phyloP scores from a whole-genome alignment of 225 moss, liverwort and hornwort genomes.

The Asterella californica region DNA sequence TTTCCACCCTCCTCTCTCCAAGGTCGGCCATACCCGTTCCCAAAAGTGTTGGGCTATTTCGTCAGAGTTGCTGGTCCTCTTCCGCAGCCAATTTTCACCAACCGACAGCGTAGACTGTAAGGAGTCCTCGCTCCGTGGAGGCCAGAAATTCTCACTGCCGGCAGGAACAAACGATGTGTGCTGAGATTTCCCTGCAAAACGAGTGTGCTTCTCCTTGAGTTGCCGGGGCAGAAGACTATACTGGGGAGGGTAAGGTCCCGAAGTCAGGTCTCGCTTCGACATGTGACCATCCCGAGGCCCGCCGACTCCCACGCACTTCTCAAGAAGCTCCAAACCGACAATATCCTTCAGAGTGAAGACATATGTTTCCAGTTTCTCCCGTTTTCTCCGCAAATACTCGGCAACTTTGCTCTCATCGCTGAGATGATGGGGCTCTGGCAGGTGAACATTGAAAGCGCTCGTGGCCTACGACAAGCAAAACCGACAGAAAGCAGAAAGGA shows the following conservation, averaged over 20 bases:
- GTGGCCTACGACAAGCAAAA: slow-evolving; percentile 38
- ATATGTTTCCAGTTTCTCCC: slow-evolving; percentile 34
- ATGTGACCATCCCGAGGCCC: slow-evolving; percentile 12
- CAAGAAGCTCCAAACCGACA: slow-evolving; percentile 47
- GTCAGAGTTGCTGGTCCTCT: not conserved
- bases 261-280: slow-evolving; percentile 39
- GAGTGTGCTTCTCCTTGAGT: slow-evolving; percentile 4
- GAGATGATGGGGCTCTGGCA: not conserved
- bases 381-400: slow-evolving; percentile 12
- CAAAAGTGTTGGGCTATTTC: slow-evolving; percentile 29
- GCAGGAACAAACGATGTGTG: slow-evolving; percentile 3
- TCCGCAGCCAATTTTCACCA: slow-evolving; percentile 34
- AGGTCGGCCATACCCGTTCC: slow-evolving; percentile 59
- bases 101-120: slow-evolving; percentile 45
- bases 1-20: slow-evolving; percentile 42
- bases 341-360: slow-evolving; percentile 39
- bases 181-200: not conserved
- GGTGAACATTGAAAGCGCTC: slow-evolving; percentile 34
- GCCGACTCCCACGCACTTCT: slow-evolving; percentile 48
- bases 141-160: slow-evolving; percentile 24
- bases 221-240: not conserved
- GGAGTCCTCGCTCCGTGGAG: slow-evolving; percentile 36
- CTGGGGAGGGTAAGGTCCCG: not conserved
- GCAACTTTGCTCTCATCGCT: not conserved
- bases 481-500: not conserved